phyloP scores from a whole-genome alignment of 208 protist genomes.

The Blastocrithidia nonstop region DNA sequence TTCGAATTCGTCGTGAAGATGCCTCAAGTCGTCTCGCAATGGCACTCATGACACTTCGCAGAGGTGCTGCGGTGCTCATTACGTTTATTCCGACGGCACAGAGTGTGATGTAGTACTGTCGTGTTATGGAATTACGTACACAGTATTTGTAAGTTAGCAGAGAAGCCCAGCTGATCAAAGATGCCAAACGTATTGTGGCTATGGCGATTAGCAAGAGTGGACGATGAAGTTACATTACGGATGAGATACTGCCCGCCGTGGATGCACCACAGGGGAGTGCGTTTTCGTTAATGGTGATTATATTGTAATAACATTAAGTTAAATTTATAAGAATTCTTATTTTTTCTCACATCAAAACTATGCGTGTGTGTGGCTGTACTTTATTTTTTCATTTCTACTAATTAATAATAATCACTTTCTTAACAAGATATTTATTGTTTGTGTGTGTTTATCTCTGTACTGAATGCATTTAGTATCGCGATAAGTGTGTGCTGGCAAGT shows the following conservation, averaged over 20 bases:
- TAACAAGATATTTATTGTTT: too few species aligned
- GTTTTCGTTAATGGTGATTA: conserved; percentile 31
- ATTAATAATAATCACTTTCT: too few species aligned
- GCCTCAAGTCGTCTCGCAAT: conserved; percentile 17
- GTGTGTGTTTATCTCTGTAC: not conserved
- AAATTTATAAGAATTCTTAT: not conserved
- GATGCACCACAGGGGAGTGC: conserved; percentile 39
- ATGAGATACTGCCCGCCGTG: conserved; percentile 50
- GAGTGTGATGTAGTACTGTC: conserved; percentile 16
- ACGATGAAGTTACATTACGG: conserved; percentile 45
- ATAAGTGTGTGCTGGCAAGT: not conserved
- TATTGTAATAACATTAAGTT: conserved; percentile 1
- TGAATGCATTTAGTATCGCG: not conserved
- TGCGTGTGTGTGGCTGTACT: conserved; percentile 4
- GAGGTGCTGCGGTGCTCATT: conserved; percentile 27
- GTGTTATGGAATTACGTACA: conserved; percentile 15
- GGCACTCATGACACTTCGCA: conserved; percentile 19
- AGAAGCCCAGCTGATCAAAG: conserved; percentile 12
- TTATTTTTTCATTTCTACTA: too few species aligned
- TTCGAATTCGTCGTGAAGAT: conserved; percentile 8
- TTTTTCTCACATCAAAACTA: not conserved
- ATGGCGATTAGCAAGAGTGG: conserved; percentile 32
- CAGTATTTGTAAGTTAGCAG: conserved; percentile 23
- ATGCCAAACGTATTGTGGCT: conserved; percentile 28
- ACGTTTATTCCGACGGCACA: conserved; percentile 25